Conservation (phyloP, 345 rosid genomes). For the Eutrema japonicum region DNA sequence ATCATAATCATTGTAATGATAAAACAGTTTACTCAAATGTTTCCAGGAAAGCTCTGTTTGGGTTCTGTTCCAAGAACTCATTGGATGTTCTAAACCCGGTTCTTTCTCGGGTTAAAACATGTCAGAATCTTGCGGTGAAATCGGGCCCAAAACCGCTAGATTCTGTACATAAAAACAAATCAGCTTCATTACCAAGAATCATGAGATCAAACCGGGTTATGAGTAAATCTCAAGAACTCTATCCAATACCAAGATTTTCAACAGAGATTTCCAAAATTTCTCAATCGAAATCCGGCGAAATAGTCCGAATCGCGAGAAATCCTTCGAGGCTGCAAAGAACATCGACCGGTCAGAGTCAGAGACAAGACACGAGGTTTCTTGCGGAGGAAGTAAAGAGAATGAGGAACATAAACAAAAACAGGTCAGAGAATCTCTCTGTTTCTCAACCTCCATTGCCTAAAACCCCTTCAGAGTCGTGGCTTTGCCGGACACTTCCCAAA, state of each 20-base stretch:
- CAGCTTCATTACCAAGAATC: constrained; percentile 56
- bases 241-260: constrained; percentile 43
- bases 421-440: constrained; percentile 40
- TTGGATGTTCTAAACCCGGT: constrained; percentile 37
- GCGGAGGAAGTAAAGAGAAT: constrained; percentile 43
- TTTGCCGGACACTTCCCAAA: constrained; percentile 69
- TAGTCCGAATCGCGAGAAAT: background rate
- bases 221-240: constrained; percentile 54
- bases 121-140: constrained; percentile 29
- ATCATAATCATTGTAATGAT: background rate
- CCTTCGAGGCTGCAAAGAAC: constrained; percentile 40
- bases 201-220: constrained; percentile 45
- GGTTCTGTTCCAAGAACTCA: constrained; percentile 39
- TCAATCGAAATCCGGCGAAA: constrained; percentile 35
- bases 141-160: background rate
- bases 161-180: constrained; percentile 41
- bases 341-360: constrained; percentile 29
- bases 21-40: background rate
- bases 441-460: constrained; percentile 71
- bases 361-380: constrained; percentile 34
- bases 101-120: constrained; percentile 35
- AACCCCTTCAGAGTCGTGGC: constrained; percentile 96
- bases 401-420: constrained; percentile 15
- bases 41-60: constrained; percentile 32
- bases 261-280: constrained; percentile 56